These are phyloP conservation scores for Mucor piriformis DNA, from an alignment of 371 early-diverging fungal genomes.

Conservation along the genomic window DNA sequence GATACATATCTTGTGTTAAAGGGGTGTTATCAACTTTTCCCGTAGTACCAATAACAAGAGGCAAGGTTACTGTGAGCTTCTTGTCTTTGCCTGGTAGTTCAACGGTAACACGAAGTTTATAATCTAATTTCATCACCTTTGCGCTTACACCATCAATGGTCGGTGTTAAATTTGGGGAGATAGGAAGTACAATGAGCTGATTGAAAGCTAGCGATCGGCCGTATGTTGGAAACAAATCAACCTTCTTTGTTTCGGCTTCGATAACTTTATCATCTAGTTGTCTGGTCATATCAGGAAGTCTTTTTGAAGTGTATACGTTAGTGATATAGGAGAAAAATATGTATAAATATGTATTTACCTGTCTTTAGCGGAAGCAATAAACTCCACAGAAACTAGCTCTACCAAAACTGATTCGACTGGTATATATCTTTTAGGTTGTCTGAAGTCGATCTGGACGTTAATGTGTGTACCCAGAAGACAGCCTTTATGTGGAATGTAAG, in stretches of 20 bases:
- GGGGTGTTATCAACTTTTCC: no score
- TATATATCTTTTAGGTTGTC: conserved; percentile 5
- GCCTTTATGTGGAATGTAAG: conserved; percentile 7
- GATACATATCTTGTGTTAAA: no score
- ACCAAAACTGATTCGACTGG: background rate
- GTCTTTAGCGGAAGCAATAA: conserved; percentile 11
- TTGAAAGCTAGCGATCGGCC: background rate
- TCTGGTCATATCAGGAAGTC: conserved; percentile 15
- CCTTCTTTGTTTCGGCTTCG: background rate
- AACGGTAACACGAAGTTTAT: conserved; percentile 16
- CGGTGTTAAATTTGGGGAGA: conserved; percentile 11
- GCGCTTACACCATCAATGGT: conserved; percentile 2
- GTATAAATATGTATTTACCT: background rate
- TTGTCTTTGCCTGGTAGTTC: conserved; percentile 1
- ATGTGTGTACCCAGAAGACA: conserved; percentile 3
- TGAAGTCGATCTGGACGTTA: conserved; percentile 1
- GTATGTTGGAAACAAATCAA: background rate
- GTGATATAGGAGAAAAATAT: no score
- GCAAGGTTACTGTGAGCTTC: conserved; percentile 8
- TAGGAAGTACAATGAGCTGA: background rate
- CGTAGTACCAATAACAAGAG: conserved; percentile 10
- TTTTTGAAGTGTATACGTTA: background rate
- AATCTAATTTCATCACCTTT: conserved; percentile 13
- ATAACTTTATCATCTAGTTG: conserved; percentile 12
- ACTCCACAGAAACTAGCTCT: conserved; percentile 1